Evolutionary conservation across 148 eudicot species (phyloP), one percentile per base, ranked within the genome.

Genomic region (Cornus kousa): DNA sequence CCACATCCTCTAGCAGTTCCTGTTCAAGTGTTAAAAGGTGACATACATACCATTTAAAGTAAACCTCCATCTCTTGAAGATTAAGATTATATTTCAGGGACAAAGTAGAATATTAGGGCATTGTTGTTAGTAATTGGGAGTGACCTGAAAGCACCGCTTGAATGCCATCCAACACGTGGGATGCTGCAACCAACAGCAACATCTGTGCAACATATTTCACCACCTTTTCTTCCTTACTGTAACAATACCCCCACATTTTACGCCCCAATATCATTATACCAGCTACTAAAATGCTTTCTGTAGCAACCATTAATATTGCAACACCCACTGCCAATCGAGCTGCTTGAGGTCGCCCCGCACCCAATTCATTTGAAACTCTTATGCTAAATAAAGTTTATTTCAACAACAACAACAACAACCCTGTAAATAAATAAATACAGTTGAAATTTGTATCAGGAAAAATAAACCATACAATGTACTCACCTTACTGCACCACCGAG

Each of bases 301-400:
- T 35, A 13, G 43, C 78, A 6, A 80, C 81, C 83, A 80, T 50
- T 33, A 70, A 74, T 16, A 80, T 17, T 68, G 85, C 84, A 14
- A 78, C 79, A 13, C 32, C n/a, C 5, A 77, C 88, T 32, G 83
- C 83, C 32, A 74, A 23, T 16, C 79, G 88, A 67, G 85, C 88
- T 37, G 75, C 68, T 28, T 64, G 67, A 68, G 88, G 83, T 16
- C 72, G 67, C 40, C 85, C 88, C 0, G 88, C 88, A 20, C 88
- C 88, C 65, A 85, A 64, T 75, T 82, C 88, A 35, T 85, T 83
- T 2, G 88, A 82, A 35, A 85, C 88, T 73, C 85, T 67, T 9
- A 85, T 78, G 48, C 88, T 85, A 67, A 67, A 12, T 85, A 67
- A 67, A 12, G 8, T 62, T n/a, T 20, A 62, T 62, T 20, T 13